Base-by-base conservation (phyloP, 257 asterid species). In the Asclepias syriaca region DNA sequence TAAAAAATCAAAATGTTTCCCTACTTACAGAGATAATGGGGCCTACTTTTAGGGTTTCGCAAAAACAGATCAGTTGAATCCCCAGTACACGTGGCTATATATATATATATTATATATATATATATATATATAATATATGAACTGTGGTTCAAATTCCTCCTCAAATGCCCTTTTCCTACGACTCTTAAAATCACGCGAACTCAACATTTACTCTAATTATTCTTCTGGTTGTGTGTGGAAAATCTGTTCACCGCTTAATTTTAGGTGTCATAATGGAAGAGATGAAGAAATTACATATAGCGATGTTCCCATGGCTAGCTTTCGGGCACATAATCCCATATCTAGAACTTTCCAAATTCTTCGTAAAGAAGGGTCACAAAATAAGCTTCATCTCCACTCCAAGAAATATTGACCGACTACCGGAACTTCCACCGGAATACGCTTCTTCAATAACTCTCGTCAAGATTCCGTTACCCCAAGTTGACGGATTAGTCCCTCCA, bases 301-400 rank as follows among this genome's bases (percentile, higher is more conserved):
- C 57, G 0, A 66, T 87, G 89, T 82, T 82, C 65, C 90, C 93
- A 22, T 85, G 93, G 93, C 71, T 85, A 0, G 90, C 85, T 72
- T 85, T 88, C 54, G 91, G 91, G 14, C 94, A 85, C 70, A 71
- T 85, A 1, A 71, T 82, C 14, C 93, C 87, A 10, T 83, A 4
- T 74, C 51, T 83, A 16, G 81, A 83, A 11, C 84, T 85, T 57
- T 65, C 93, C 73, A 87, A 87, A 58, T 57, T 71, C 78, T 69
- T 83, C 1, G 87, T 84, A 29, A 72, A 16, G 68, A 82, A 74
- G 66, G 89, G 86, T 66, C 91, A 84, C 75, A 77, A 9, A 71
- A 58, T 82, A 69, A 78, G 84, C 4, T 84, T 82, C 78, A 21
- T 84, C 63, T 84, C 89, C 61, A 76, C 85, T 27, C 89, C 90